Conservation (phyloP, 2,329 filamentous ascomycete species). For the Diplodia corticola region DNA sequence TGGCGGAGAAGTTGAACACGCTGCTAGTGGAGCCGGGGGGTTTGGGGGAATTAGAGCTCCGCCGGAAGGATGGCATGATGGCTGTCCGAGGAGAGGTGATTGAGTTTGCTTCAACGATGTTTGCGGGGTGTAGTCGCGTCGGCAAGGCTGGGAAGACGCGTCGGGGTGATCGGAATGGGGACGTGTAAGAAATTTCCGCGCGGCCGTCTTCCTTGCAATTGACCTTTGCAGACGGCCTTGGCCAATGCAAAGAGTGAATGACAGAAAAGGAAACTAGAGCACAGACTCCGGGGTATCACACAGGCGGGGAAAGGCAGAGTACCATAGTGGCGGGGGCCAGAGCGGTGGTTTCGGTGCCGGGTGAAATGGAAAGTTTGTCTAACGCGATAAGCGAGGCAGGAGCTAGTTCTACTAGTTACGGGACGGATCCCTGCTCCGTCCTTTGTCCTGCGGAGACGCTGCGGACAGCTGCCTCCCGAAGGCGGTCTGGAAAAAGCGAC, state of each 20-base stretch:
- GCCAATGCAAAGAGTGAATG: background rate
- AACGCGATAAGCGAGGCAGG: background rate
- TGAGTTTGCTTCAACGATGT: background rate
- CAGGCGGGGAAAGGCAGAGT: background rate
- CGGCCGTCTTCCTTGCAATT: background rate
- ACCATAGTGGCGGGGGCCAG: background rate
- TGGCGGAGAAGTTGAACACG: background rate
- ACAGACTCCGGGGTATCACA: conserved; percentile 2
- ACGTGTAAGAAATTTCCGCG: background rate
- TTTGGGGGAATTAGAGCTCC: background rate
- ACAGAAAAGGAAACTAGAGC: background rate
- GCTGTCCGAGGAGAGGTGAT: background rate
- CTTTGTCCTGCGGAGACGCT: background rate
- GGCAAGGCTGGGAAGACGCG: background rate
- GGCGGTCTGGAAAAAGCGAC: background rate
- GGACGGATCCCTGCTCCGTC: background rate
- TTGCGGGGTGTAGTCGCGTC: background rate
- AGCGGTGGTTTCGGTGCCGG: background rate
- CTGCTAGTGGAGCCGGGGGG: background rate
- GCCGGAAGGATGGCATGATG: conserved; percentile 4
- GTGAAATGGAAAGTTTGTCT: background rate
- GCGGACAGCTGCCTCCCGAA: background rate
- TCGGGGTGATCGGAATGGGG: background rate
- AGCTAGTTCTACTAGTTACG: background rate
- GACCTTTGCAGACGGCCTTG: background rate